phyloP scores from a whole-genome alignment of 164 flowering plant species.

The Tinospora cordifolia region DNA sequence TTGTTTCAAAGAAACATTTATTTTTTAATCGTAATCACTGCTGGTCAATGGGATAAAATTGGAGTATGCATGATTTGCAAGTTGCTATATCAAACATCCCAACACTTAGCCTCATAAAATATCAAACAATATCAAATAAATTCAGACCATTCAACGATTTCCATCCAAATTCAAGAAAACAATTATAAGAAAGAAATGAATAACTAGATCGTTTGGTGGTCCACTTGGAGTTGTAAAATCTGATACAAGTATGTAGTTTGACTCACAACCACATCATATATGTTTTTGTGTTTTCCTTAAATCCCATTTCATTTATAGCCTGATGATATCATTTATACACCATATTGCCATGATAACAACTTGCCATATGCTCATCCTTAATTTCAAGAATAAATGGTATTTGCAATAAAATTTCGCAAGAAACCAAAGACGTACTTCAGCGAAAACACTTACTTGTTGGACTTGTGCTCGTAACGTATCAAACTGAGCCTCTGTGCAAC shows the following conservation, averaged over 20 bases:
- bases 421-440: background rate
- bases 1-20: too few species aligned
- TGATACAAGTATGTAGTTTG: background rate
- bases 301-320: background rate
- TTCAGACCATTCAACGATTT: too few species aligned
- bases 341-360: too few species aligned
- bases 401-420: background rate
- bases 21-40: background rate
- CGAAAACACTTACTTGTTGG: slow-evolving; percentile 65
- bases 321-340: background rate
- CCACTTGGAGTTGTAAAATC: background rate
- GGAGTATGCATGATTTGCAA: background rate
- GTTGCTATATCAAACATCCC: background rate
- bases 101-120: background rate
- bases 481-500: slow-evolving; percentile 85
- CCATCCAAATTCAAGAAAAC: background rate
- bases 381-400: background rate
- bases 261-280: background rate
- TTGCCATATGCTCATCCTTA: background rate
- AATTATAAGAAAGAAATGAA: background rate
- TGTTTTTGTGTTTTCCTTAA: background rate
- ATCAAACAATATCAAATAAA: background rate
- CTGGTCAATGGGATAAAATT: background rate
- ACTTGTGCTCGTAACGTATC: slow-evolving; percentile 79
- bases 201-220: background rate